Base-by-base conservation (phyloP, 2,329 filamentous ascomycete species). In the Neophaeococcomyces aloes region DNA sequence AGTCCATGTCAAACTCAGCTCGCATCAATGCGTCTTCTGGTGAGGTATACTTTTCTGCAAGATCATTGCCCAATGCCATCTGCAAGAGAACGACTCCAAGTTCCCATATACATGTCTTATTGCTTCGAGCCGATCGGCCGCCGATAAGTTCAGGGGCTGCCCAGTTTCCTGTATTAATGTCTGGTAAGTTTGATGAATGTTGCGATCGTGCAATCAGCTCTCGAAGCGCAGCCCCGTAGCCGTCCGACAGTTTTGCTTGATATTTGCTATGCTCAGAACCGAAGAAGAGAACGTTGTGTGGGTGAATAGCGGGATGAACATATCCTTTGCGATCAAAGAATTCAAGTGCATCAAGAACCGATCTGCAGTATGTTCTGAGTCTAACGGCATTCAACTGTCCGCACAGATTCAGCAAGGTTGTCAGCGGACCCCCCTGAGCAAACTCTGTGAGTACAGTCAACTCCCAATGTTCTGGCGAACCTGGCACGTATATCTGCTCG, bases 71-170 rank as follows among this genome's bases (percentile, higher is more conserved):
- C 60, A 95, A 89, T 3, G 91, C 75, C 86, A 96, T 95, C 60
- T 98, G 89, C 30, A 94, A 64, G 54, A 95, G 84, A 4, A 95
- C 76, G 23, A 95, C 78, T 3, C 91, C 91, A 56, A 98, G 79
- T 53, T 95, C 85, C 91, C 91, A 98, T 7, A 96, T 77, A 60
- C 96, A 91, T 0, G 86, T 86, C 61, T 94, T 94, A 56, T 65
- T 81, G 71, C 61, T 82, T 41, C 61, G 61, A 29, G 61, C 58
- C 27, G 58, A 69, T 23, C 72, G 72, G 21, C 75, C 80, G 47
- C 73, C 76, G 1, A 70, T 72, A 36, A 87, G 72, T 62, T 94
- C 87, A 1, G 87, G 83, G 1, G 88, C 79, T 5, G 83, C 64
- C 88, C 88, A 42, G 19, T 35, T 42, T 15, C 39, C 39, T n/a